Evolutionary conservation across 495 filamentous ascomycete genomes (phyloP), one percentile per base, ranked within the genome.

Genomic region (Friedmanniomyces endolithicus): DNA sequence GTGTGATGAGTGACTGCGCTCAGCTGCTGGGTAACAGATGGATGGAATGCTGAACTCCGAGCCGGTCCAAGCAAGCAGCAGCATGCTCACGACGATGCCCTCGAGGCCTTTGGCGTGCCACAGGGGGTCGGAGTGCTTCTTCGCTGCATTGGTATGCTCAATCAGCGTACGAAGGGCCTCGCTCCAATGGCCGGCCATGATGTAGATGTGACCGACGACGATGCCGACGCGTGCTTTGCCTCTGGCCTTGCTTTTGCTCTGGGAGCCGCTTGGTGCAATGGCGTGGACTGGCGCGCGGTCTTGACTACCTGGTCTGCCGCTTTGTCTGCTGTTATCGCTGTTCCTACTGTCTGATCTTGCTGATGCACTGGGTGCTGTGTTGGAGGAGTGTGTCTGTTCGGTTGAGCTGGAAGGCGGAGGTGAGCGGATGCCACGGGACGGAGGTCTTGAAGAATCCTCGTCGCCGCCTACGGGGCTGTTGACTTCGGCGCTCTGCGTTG

Each of bases 31-130:
- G 24, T 34, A 65, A 25, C 60, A 57, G 19, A 52, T 55, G 3
- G 48, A 35, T 61, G 72, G 58, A 67, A 95, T 83, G 68, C 86
- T 81, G 68, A 96, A 98, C 66, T 94, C 86, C 65, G 89, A 75
- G 14, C 84, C 85, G 45, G 82, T 77, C 85, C 88, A 94, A 50
- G 83, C 85, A 47, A 94, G 79, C 71, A 97, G 80, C 27, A 97
- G 61, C 56, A 96, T 75, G 65, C 82, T 84, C 45, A 95, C 77
- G 14, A 89, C 70, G 58, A 92, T 85, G 11, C 87, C 82, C 63
- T 97, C 92, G 29, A 97, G 75, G 2, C 86, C 89, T 70, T 97
- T 99, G 12, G 85, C 92, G 74, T 97, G 87, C 92, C 92, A 99
- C 8, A 95, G 66, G 72, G 95, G 86, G 68, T 97, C 92, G 65